These are phyloP conservation scores for Phaeoacremonium minimum DNA, from an alignment of 2,329 filamentous ascomycete species.

Conservation along the genomic window DNA sequence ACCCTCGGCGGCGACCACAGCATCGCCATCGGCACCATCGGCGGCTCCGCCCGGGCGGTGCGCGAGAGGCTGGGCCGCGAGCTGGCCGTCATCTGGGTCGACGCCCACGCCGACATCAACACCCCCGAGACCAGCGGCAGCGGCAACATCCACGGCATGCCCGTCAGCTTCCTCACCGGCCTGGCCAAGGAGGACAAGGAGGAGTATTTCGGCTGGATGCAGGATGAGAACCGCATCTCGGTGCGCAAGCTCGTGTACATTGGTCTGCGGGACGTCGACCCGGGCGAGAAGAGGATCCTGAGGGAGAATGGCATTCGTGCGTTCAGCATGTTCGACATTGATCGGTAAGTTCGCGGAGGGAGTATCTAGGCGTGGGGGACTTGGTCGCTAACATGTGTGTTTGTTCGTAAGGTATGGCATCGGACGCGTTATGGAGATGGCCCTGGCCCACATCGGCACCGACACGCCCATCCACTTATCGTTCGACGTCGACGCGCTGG, in stretches of 20 bases:
- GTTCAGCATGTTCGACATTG: conserved; percentile 98
- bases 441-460: conserved; percentile 87
- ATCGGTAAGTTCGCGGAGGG: no score
- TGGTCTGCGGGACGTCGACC: conserved; percentile 86
- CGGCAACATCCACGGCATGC: conserved; percentile 98
- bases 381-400: background rate
- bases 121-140: conserved; percentile 84
- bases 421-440: conserved; percentile 95
- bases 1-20: conserved; percentile 95
- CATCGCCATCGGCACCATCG: conserved; percentile 91
- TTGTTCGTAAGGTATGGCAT: conserved; percentile 68
- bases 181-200: conserved; percentile 71
- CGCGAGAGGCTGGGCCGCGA: conserved; percentile 78
- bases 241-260: conserved; percentile 93
- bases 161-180: conserved; percentile 85
- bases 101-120: conserved; percentile 98
- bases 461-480: conserved; percentile 97
- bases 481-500: conserved; percentile 94
- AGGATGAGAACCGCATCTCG: conserved; percentile 65
- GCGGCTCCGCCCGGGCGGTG: conserved; percentile 80
- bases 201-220: conserved; percentile 87
- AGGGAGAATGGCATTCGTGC: conserved; percentile 88
- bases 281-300: conserved; percentile 89
- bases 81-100: conserved; percentile 96
- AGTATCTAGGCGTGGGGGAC: no score